A percentile compares a stretch with the other conserved stretches of the same genome.
Evolutionary conservation across 208 protist genomes (phyloP).

Genomic region (Leishmania guyanensis): DNA sequence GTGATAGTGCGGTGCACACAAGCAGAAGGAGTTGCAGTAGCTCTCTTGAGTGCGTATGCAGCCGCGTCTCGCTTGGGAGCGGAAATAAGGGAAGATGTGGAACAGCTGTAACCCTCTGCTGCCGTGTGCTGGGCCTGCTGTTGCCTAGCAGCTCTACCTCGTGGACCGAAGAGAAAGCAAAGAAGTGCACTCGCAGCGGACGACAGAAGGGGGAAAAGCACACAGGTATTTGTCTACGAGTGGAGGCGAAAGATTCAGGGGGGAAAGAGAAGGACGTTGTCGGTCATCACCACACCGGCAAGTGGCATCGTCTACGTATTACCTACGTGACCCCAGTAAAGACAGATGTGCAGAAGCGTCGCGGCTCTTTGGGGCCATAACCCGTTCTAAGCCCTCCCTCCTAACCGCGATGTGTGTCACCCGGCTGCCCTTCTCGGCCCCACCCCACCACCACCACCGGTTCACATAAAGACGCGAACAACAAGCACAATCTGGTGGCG

Average conservation of each 20-base stretch:
- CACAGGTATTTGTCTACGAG: background rate
- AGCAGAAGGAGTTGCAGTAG: background rate
- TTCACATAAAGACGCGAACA: background rate
- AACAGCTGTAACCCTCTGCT: background rate
- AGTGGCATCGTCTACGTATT: background rate
- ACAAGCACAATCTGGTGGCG: background rate
- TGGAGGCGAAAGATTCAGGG: background rate
- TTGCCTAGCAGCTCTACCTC: background rate
- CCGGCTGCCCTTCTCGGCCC: background rate
- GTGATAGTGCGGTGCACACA: background rate
- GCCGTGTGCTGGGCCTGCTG: background rate
- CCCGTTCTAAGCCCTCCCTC: background rate
- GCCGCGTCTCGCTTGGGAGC: background rate
- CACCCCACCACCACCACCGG: background rate
- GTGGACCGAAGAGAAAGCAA: background rate
- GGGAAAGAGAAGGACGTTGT: background rate
- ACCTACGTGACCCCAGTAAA: background rate
- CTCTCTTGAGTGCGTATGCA: background rate
- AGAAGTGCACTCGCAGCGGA: background rate
- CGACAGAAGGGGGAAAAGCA: background rate
- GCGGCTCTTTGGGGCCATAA: background rate
- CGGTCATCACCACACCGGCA: background rate
- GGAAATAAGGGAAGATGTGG: background rate
- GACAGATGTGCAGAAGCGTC: background rate
- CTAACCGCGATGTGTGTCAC: background rate